Evolutionary conservation across 768 basidiomycete species (phyloP), one percentile per base, ranked within the genome.

Genomic region (Mycena belliarum): DNA sequence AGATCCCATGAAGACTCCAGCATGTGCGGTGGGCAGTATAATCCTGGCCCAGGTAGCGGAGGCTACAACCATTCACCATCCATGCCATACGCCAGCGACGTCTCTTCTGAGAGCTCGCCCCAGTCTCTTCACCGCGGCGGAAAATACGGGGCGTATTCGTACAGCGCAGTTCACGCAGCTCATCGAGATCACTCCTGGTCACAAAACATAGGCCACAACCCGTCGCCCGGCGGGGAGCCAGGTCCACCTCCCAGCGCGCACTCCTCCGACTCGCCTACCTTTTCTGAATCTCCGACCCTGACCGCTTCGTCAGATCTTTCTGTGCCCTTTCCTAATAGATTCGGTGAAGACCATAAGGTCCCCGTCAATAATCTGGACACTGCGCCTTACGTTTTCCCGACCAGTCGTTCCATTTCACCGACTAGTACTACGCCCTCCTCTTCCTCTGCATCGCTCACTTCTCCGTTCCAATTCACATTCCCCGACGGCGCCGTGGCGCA

Each of bases 371-470:
- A 72, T 60, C 69, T 88, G 59, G 81, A 85, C 59, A 70, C 79
- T 23, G 74, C 81, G 12, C 78, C 83, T 15, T 87, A 88, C 66
- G 75, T 83, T 51, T 87, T 85, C 69, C 76, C 85, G 15, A 77
- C 75, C 57, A 89, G 87, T 69, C 85, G 89, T 48, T 88, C 89
- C 18, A 78, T 89, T 63, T 90, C 89, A 8, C 88, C 89, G 37
- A 79, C 82, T 26, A 77, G 81, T 21, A 86, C 89, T 2, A 84
- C 84, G 35, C 81, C 79, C 50, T 82, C 86, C 10, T 77, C 84
- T 9, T 83, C 88, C 26, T 83, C 88, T 38, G 80, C 85, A 41
- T 80, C 85, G 55, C 73, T 89, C 67, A 82, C 86, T 59, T 80
- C 88, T 57, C 78, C 86, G 3, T 89, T 87, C 67, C 85, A 81